Conservation (phyloP, 768 basidiomycete genomes). For the Mycena floridula region DNA sequence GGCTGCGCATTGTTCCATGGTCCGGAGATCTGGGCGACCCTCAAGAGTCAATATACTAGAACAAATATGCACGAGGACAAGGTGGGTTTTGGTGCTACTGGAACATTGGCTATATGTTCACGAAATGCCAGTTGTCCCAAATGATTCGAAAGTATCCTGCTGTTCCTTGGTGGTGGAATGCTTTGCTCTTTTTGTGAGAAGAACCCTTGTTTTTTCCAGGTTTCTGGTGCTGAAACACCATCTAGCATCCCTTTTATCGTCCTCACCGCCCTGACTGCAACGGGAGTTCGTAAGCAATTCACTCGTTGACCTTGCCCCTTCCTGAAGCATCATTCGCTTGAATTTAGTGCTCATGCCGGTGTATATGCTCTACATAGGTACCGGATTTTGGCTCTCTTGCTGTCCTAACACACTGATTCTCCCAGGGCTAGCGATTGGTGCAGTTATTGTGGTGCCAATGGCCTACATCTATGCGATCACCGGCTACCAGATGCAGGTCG, state of each 20-base stretch:
- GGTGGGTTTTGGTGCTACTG: neutral
- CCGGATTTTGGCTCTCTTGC: too few species aligned
- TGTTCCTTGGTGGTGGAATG: constrained; percentile 20
- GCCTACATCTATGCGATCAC: constrained; percentile 17
- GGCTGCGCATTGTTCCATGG: constrained; percentile 17
- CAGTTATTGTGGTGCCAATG: constrained; percentile 11
- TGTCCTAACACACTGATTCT: too few species aligned
- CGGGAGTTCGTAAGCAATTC: constrained; percentile 8
- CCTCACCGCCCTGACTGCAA: constrained; percentile 13
- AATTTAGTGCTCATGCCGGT: constrained; percentile 14
- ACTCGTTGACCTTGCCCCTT: neutral
- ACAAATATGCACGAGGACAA: constrained; percentile 11
- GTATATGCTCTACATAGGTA: constrained; percentile 19
- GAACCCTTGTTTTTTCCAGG: neutral
- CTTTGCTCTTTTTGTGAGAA: constrained; percentile 12
- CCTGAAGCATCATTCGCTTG: neutral
- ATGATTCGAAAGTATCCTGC: constrained; percentile 16
- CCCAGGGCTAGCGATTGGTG: constrained; percentile 15
- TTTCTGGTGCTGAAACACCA: neutral
- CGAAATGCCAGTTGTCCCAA: constrained; percentile 9
- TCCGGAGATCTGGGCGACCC: constrained; percentile 11
- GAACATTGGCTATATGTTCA: neutral
- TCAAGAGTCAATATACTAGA: constrained; percentile 4
- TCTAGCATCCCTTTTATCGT: constrained; percentile 11
- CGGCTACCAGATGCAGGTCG: constrained; percentile 12